A percentile compares a stretch with the other conserved stretches of the same genome.
Conservation (phyloP, 2,329 filamentous ascomycete genomes). For the Colletotrichum camelliae region DNA sequence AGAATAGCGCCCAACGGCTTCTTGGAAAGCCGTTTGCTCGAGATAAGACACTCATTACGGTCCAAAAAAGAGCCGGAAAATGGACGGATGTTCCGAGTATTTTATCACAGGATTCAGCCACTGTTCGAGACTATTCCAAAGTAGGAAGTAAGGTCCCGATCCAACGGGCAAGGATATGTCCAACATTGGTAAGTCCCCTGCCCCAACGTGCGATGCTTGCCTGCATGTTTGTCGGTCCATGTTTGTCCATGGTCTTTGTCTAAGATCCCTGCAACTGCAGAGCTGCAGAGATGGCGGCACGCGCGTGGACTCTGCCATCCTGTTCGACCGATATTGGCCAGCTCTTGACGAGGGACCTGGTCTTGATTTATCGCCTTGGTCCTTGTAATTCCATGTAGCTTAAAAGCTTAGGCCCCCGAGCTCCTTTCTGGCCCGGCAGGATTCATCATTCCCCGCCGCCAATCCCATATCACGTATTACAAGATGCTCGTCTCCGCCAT, state of each 20-base stretch:
- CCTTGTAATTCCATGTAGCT: neutral
- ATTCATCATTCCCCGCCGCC: neutral
- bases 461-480: neutral
- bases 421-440: neutral
- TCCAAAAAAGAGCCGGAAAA: neutral
- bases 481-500: conserved; percentile 22
- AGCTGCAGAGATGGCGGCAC: neutral
- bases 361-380: neutral
- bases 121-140: neutral
- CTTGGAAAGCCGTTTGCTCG: neutral
- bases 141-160: neutral
- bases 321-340: neutral
- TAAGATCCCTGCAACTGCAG: neutral
- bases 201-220: neutral
- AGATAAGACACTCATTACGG: neutral
- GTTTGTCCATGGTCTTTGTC: neutral
- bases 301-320: neutral
- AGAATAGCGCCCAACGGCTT: neutral
- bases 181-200: neutral
- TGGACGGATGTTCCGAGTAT: neutral
- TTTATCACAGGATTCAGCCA: neutral
- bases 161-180: neutral
- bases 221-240: neutral
- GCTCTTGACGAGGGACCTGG: neutral
- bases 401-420: neutral